These are phyloP conservation scores for Fraxinus floribunda DNA, from an alignment of 305 asterid species.

Conservation along the genomic window DNA sequence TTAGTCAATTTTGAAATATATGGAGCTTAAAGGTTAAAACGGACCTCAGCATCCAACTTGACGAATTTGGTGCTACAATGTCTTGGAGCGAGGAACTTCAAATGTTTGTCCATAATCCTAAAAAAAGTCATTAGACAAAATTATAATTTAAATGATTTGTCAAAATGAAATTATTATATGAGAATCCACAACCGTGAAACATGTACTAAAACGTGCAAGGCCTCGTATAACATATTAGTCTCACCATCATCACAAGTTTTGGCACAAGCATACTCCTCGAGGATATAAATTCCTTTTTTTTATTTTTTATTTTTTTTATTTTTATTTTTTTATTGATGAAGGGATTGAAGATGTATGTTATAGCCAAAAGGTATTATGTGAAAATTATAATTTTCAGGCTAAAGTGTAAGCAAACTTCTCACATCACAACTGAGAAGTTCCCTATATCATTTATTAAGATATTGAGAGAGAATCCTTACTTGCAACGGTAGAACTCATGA, in stretches of 20 bases:
- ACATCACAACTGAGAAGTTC: not conserved
- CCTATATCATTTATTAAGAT: not conserved
- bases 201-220: not conserved
- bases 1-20: constrained; percentile 6
- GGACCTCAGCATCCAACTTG: constrained; percentile 92
- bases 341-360: not conserved
- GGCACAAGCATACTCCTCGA: not conserved
- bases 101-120: constrained; percentile 97
- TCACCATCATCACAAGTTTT: not conserved
- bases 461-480: constrained; percentile 43
- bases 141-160: constrained; percentile 1
- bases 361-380: not conserved
- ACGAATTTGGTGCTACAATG: constrained; percentile 71
- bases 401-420: not conserved
- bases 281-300: not conserved
- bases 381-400: not conserved
- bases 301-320: too few relatives aligned
- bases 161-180: not conserved
- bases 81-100: constrained; percentile 76
- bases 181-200: not conserved
- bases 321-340: not conserved
- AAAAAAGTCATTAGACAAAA: constrained; percentile 20
- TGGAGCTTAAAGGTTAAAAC: constrained; percentile 29
- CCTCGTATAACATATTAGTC: not conserved
- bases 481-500: constrained; percentile 96